Evolutionary conservation across 2,329 filamentous ascomycete genomes (phyloP), one percentile per base, ranked within the genome.

Genomic region (Fusarium pilosicola): DNA sequence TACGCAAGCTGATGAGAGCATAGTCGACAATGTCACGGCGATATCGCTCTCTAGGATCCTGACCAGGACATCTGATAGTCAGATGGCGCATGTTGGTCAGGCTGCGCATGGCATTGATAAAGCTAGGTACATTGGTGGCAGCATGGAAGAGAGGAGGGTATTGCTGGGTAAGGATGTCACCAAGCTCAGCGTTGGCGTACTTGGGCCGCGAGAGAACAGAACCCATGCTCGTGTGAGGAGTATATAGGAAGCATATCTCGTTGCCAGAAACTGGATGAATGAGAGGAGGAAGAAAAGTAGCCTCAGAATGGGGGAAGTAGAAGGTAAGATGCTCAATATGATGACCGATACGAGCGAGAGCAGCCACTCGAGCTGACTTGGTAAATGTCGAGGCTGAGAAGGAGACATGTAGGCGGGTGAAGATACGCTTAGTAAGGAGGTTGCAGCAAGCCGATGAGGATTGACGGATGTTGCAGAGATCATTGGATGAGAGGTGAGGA

Each of bases 111-210:
- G 93, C 93, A 72, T 90, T 88, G 76, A 96, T 91, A 84, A 97
- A 97, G 44, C 93, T 93, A 10, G 93, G 89, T 12, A 97, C 92
- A 79, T 97, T 96, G 69, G 94, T 96, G 13, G 95, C 93, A 12
- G 94, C 93, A 79, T 97, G 95, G 83, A 97, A 97, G 6, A 97
- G 85, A 11, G 95, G 94, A 59, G 94, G 94, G 78, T 97, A 97
- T 83, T 97, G 94, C 79, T 94, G 91, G 20, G 94, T 93, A 69
- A 97, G 87, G 66, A 97, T 88, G 79, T 96, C 92, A 70, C 92
- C 94, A 78, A 96, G 90, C 77, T 94, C 93, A 76, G 89, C 87
- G 80, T 91, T 93, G 75, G 92, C 93, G 81, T 97, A 97, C 83
- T 94, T 96, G 58, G 92, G 93, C 61, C 91, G 86, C 72, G 88